These are phyloP conservation scores for Saposhnikovia divaricata DNA, from an alignment of 129 eudicot species.

Conservation along the genomic window DNA sequence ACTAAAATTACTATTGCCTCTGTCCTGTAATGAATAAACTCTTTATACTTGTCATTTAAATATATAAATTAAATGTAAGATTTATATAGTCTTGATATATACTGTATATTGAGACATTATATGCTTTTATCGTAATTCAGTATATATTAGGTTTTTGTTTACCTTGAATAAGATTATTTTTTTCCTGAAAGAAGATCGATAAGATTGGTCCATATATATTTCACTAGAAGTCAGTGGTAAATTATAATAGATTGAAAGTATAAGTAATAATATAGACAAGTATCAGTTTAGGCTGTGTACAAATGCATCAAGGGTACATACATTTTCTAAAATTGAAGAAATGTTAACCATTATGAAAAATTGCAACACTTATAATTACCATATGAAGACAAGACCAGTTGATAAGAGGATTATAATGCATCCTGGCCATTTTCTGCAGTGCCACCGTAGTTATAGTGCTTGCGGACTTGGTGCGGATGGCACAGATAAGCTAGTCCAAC, in stretches of 20 bases:
- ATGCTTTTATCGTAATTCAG: no score
- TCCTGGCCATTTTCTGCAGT: slow-evolving; percentile 36
- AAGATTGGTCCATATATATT: background rate
- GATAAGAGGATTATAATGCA: background rate
- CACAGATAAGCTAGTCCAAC: slow-evolving; percentile 72
- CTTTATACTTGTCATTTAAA: no score
- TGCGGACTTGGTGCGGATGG: slow-evolving; percentile 98
- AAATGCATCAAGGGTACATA: background rate
- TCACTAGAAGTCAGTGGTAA: background rate
- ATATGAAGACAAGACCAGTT: background rate
- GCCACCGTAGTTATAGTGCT: slow-evolving; percentile 90
- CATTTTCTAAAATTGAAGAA: background rate
- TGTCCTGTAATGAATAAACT: no score
- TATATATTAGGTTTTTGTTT: no score
- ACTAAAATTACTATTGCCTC: no score
- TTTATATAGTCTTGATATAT: no score
- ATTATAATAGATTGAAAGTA: background rate
- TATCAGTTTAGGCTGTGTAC: background rate
- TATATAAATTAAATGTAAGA: no score
- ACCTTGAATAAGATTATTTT: no score
- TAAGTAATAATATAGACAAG: background rate
- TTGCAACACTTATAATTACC: background rate
- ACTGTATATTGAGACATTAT: no score
- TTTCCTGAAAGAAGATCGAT: no score
- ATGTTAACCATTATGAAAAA: background rate